These are phyloP conservation scores for Breviolum minutum DNA, from an alignment of 73 alveolate genomes.

Conservation along the genomic window DNA sequence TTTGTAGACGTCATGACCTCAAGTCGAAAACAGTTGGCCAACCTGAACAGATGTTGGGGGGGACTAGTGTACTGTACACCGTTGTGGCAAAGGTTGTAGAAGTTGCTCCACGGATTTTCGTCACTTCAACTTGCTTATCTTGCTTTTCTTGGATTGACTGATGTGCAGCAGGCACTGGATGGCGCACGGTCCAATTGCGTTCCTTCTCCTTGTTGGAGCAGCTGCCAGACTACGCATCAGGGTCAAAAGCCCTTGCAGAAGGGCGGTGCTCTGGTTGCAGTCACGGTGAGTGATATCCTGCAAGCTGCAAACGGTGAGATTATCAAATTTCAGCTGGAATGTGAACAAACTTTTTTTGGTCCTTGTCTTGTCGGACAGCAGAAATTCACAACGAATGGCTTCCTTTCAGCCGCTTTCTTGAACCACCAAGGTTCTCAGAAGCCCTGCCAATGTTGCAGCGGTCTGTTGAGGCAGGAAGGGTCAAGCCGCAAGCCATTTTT, in stretches of 20 bases:
- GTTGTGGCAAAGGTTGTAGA: no score
- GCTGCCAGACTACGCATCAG: conserved; percentile 80
- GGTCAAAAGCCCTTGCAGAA: conserved; percentile 18
- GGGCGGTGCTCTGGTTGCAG: not conserved
- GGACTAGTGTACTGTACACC: no score
- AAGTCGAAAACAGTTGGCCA: no score
- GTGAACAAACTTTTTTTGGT: not conserved
- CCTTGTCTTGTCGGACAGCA: no score
- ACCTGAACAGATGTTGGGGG: no score
- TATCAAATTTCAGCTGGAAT: not conserved
- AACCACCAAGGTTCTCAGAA: conserved; percentile 31
- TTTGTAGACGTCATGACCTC: no score
- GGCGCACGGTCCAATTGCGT: conserved; percentile 4
- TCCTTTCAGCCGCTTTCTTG: not conserved
- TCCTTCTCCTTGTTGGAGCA: conserved; percentile 64
- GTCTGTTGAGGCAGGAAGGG: conserved; percentile 54
- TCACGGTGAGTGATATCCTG: not conserved
- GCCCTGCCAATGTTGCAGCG: conserved; percentile 86
- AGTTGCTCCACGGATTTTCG: no score
- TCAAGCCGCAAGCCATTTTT: not conserved
- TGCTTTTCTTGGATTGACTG: no score
- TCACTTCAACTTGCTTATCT: no score
- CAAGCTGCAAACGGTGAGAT: not conserved
- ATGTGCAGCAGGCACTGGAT: not conserved
- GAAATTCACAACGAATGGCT: no score